Conservation (phyloP, 495 filamentous ascomycete genomes). For the Neohortaea acidophila region DNA sequence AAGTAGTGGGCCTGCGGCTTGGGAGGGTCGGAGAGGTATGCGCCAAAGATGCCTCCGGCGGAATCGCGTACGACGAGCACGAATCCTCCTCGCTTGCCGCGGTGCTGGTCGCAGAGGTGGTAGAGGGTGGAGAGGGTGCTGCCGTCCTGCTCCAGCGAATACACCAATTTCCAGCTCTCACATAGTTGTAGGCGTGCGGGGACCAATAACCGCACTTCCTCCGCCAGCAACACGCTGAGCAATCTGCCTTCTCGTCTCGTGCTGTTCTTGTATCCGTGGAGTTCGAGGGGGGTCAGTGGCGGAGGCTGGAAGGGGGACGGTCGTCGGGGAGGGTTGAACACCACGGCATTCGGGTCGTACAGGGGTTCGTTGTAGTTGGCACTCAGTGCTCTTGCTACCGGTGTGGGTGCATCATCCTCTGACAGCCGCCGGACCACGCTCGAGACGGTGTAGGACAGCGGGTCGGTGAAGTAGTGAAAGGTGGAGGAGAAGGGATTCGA, state of each 20-base stretch:
- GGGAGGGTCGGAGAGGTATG: conserved; percentile 80
- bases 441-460: conserved; percentile 24
- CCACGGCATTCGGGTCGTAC: conserved; percentile 17
- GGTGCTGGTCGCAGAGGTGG: conserved; percentile 48
- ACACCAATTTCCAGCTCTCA: conserved; percentile 73
- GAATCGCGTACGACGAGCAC: conserved; percentile 72
- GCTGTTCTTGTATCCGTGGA: conserved; percentile 23
- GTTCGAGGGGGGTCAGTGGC: conserved; percentile 26
- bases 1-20: conserved; percentile 72
- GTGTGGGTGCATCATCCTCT: conserved; percentile 18
- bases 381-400: conserved; percentile 12
- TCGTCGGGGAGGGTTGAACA: conserved; percentile 21
- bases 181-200: conserved; percentile 72
- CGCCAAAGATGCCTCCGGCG: conserved; percentile 68
- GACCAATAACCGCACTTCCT: conserved; percentile 84
- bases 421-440: conserved; percentile 27
- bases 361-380: conserved; percentile 18
- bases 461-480: conserved; percentile 27
- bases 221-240: conserved; percentile 59
- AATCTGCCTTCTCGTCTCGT: conserved; percentile 27
- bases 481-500: conserved; percentile 13
- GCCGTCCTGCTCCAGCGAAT: conserved; percentile 87
- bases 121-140: conserved; percentile 79
- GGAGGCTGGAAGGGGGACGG: conserved; percentile 34
- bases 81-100: conserved; percentile 62